Percentiles rank a stretch among this genome's conserved stretches.
Evolutionary conservation across 2,329 filamentous ascomycete genomes (phyloP).

Genomic region (Fusarium metavorans): DNA sequence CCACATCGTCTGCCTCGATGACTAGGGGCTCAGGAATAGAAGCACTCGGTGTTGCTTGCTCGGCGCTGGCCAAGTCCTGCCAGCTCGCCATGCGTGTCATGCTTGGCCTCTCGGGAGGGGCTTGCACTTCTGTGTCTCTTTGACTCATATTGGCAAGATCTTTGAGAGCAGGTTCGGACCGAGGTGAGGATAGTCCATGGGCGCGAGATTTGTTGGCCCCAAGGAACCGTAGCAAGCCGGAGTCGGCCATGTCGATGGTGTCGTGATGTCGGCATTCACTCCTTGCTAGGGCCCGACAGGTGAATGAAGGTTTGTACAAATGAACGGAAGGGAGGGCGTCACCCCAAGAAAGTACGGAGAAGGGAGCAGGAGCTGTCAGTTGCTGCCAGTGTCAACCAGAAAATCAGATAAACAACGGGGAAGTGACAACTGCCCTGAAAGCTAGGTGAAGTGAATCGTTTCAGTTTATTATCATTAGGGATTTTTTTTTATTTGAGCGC

Average conservation of each 20-base stretch:
- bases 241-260: slow-evolving; percentile 37
- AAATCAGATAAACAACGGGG: background rate
- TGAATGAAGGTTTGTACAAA: background rate
- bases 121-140: slow-evolving; percentile 2
- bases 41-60: background rate
- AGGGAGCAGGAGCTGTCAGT: background rate
- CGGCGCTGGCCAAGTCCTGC: slow-evolving; percentile 13
- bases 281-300: background rate
- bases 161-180: slow-evolving; percentile 37
- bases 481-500: background rate
- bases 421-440: background rate
- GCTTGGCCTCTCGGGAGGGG: slow-evolving; percentile 1
- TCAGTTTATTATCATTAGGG: background rate
- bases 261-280: background rate
- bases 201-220: slow-evolving; percentile 40
- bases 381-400: background rate
- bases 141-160: slow-evolving; percentile 20
- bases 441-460: background rate
- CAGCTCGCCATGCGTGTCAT: slow-evolving; percentile 29
- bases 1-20: slow-evolving; percentile 22
- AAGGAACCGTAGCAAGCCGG: slow-evolving; percentile 42
- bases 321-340: background rate
- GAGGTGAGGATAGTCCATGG: slow-evolving; percentile 34
- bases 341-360: background rate
- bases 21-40: background rate